Evolutionary conservation across 768 basidiomycete genomes (phyloP).

Genomic region (Auricularia cornea): DNA sequence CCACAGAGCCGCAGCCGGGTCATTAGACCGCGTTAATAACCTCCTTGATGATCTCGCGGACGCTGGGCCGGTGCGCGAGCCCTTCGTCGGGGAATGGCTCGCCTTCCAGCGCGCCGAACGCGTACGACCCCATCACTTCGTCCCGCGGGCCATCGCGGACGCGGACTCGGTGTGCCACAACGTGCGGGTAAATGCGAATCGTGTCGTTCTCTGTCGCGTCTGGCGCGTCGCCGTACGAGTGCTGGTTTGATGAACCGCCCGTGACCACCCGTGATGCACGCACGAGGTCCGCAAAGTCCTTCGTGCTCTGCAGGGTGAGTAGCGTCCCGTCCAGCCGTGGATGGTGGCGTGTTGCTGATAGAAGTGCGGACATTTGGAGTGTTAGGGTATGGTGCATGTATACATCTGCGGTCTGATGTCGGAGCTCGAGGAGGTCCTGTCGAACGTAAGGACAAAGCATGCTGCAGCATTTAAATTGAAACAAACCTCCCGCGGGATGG

Average conservation of each 20-base stretch:
- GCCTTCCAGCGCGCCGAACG: not conserved
- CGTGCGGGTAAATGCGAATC: conserved; percentile 62
- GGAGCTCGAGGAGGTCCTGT: not conserved
- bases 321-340: conserved; percentile 59
- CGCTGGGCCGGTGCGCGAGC: not conserved
- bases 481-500: conserved; percentile 6
- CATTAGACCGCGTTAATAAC: not conserved
- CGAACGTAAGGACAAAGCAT: conserved; percentile 1
- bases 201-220: conserved; percentile 71
- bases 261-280: conserved; percentile 58
- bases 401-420: conserved; percentile 19
- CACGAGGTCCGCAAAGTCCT: conserved; percentile 59
- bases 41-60: conserved; percentile 2
- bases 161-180: conserved; percentile 66
- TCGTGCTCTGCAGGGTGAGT: conserved; percentile 50
- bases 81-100: not conserved
- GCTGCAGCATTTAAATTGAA: conserved; percentile 40
- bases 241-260: conserved; percentile 3
- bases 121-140: conserved; percentile 43
- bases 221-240: conserved; percentile 24
- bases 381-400: conserved; percentile 43
- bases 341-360: conserved; percentile 66
- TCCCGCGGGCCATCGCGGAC: conserved; percentile 63
- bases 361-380: conserved; percentile 65
- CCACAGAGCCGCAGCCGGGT: not conserved